Evolutionary conservation across 441 rosid species (phyloP).

Genomic region (Sinapis alba): DNA sequence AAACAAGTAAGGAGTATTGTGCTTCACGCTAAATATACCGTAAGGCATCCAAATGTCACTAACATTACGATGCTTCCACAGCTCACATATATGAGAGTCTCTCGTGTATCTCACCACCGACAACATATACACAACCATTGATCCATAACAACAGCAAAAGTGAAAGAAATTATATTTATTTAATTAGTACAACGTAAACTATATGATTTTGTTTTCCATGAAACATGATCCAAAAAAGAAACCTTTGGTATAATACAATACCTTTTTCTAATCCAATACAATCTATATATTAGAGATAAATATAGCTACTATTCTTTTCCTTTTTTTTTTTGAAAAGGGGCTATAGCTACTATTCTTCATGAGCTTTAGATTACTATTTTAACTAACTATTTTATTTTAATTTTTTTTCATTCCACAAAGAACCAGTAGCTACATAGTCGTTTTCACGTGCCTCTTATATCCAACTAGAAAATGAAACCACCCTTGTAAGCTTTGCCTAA

Average conservation of each 20-base stretch:
- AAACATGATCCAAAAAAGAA: slow-evolving; percentile 25
- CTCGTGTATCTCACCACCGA: not conserved
- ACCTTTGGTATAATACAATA: not conserved
- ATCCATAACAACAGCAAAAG: not conserved
- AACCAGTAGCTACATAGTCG: slow-evolving; percentile 19
- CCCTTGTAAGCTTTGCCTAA: not conserved
- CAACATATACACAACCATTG: not conserved
- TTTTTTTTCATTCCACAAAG: not conserved
- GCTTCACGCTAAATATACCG: slow-evolving; percentile 11
- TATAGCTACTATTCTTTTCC: too few relatives aligned
- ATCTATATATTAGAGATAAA: too few relatives aligned
- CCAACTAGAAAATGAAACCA: not conserved
- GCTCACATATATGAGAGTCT: slow-evolving; percentile 10
- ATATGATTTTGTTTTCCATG: slow-evolving; percentile 13
- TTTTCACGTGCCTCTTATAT: not conserved
- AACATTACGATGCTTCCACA: slow-evolving; percentile 22
- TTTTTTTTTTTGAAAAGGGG: not conserved
- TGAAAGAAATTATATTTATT: not conserved
- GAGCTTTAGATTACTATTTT: not conserved
- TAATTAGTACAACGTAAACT: slow-evolving; percentile 2
- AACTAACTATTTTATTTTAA: not conserved
- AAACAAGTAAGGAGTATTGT: slow-evolving; percentile 8
- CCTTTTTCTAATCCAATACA: too few relatives aligned
- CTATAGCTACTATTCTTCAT: not conserved
- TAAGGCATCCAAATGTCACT: slow-evolving; percentile 16